Conservation (phyloP, 768 basidiomycete species). For the Russula abietina region DNA sequence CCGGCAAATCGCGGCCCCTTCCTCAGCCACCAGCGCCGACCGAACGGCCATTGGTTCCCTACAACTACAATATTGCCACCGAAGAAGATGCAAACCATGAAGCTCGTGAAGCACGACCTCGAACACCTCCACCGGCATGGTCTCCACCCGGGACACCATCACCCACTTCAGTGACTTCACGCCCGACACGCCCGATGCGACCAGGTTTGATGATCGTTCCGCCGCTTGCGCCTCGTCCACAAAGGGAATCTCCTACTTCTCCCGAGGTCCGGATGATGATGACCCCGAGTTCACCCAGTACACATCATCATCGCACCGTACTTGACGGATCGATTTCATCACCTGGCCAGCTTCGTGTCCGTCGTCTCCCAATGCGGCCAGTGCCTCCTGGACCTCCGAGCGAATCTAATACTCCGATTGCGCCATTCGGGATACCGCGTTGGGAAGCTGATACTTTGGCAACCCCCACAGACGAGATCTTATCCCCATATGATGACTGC, state of each 20-base stretch:
- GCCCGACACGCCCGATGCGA: slow-evolving; percentile 4
- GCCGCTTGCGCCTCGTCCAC: background rate
- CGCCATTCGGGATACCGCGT: background rate
- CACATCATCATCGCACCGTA: background rate
- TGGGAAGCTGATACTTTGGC: slow-evolving; percentile 1
- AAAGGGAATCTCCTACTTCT: background rate
- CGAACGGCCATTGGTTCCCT: background rate
- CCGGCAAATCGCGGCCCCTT: slow-evolving; percentile 23
- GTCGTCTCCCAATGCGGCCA: slow-evolving; percentile 11
- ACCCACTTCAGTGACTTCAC: too few relatives aligned
- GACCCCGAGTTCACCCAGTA: background rate
- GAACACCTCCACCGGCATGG: slow-evolving; percentile 21
- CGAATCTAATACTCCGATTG: slow-evolving; percentile 21
- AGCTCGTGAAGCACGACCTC: background rate
- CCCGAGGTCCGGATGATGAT: background rate
- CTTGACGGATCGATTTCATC: background rate
- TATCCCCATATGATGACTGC: slow-evolving; percentile 12
- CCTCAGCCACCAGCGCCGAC: slow-evolving; percentile 13
- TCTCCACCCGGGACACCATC: slow-evolving; percentile 7
- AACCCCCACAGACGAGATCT: background rate
- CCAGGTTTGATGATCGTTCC: slow-evolving; percentile 6
- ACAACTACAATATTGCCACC: background rate
- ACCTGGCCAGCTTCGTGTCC: slow-evolving; percentile 4
- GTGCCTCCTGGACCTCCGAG: slow-evolving; percentile 22
- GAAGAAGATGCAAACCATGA: too few relatives aligned